A percentile compares a stretch with the other conserved stretches of the same genome.
These are phyloP conservation scores for Ustilago loliicola DNA, from an alignment of 1,284 basidiomycete species.

Conservation along the genomic window DNA sequence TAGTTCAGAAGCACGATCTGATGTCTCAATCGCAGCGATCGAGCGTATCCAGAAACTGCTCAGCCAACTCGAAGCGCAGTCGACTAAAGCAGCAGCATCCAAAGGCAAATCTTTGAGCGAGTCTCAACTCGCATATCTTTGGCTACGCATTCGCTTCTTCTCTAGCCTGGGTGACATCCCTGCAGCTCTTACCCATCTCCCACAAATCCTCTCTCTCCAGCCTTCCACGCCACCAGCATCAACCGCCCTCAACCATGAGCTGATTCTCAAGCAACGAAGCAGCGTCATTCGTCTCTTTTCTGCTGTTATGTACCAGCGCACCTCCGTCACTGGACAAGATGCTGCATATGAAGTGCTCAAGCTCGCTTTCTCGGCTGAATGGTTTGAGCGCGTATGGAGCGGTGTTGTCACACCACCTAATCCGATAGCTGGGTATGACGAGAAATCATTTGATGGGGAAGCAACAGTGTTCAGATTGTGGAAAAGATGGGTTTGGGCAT, in stretches of 20 bases:
- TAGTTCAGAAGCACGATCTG: too few species aligned
- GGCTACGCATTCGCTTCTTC: slow-evolving; percentile 14
- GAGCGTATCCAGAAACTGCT: background rate
- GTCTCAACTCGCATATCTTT: background rate
- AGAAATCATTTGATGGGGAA: slow-evolving; percentile 7
- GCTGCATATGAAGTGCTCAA: slow-evolving; percentile 25
- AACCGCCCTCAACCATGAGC: background rate
- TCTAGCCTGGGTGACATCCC: slow-evolving; percentile 14
- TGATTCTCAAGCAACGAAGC: slow-evolving; percentile 36
- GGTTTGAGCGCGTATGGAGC: slow-evolving; percentile 26
- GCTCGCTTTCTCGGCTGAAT: slow-evolving; percentile 4
- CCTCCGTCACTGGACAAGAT: background rate
- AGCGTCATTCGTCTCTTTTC: slow-evolving; percentile 34
- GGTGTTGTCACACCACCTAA: slow-evolving; percentile 15
- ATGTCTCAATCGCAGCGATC: background rate
- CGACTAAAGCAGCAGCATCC: background rate
- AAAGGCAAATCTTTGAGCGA: background rate
- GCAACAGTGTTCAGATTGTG: slow-evolving; percentile 25
- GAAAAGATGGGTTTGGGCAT: slow-evolving; percentile 41
- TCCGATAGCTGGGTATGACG: background rate
- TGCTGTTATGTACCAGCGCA: slow-evolving; percentile 14
- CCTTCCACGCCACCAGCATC: background rate
- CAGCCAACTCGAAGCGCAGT: background rate
- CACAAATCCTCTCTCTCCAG: slow-evolving; percentile 3
- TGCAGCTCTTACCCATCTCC: slow-evolving; percentile 4